Evolutionary conservation across 2,329 filamentous ascomycete genomes (phyloP), one percentile per base, ranked within the genome.

Genomic region (Lasiodiplodia citricola): DNA sequence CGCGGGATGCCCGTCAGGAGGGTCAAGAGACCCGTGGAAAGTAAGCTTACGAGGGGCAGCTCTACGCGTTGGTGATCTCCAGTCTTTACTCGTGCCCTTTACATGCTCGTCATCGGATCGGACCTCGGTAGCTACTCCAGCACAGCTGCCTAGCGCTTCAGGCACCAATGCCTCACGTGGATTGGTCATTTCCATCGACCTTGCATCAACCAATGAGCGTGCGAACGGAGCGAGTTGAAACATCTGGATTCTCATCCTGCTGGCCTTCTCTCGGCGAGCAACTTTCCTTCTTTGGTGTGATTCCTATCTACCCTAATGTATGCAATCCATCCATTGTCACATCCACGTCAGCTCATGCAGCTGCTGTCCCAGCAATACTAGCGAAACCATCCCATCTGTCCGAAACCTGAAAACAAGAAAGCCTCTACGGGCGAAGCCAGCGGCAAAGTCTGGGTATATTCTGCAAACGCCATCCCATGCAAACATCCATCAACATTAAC

Each of bases 401-500:
- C 25, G 44, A 37, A 64, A 52, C 55, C 14, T 35, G 51, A 52
- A 64, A 64, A 25, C 2, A 31, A 64, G 51, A 64, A 44, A 63
- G 60, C 44, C 60, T 52, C 47, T 25, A 64, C 16, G 60, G 60
- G 60, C 60, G n/a, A 38, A 51, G 31, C 60, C 60, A 64, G 60
- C 60, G 35, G 60, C 60, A 64, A 64, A 64, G 60, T 64, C 60
- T 64, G 60, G 60, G 60, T 64, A 64, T 64, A 64, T 35, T 38
- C 47, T 64, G 60, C 51, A 52, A 63, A 64, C 60, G 60, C 60
- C 60, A 31, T 37, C 47, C 60, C 60, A 64, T 64, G 60, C 60
- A 64, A 28, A 51, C 58, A 50, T 54, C 60, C 60, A 38, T 64
- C 31, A 52, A n/a, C 60, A 64, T 64, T 52, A 52, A 47, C 60